phyloP scores from a whole-genome alignment of 1,139 yeast genomes.

The Suhomyces maxii region DNA sequence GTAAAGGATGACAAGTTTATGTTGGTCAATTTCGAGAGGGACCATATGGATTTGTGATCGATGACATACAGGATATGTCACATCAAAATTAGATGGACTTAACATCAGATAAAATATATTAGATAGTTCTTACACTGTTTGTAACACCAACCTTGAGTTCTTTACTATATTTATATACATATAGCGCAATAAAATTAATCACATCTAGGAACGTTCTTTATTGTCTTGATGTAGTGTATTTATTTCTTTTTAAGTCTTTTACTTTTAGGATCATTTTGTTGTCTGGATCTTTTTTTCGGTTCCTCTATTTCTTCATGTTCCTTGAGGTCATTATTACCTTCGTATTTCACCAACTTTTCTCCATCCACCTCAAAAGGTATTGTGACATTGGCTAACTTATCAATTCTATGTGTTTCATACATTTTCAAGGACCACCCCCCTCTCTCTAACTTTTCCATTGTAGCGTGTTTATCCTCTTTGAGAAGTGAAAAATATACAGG shows the following conservation, averaged over 20 bases:
- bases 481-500: constrained; percentile 25
- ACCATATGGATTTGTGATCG: constrained; percentile 30
- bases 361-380: constrained; percentile 20
- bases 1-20: constrained; percentile 37
- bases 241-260: constrained; percentile 3
- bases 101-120: too few relatives aligned
- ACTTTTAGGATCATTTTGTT: background rate
- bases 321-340: constrained; percentile 1
- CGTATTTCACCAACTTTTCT: constrained; percentile 1
- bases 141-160: too few relatives aligned
- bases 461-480: constrained; percentile 7
- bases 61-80: background rate
- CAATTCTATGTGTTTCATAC: constrained; percentile 26
- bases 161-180: too few relatives aligned
- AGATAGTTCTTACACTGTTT: too few relatives aligned
- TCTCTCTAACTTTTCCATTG: constrained; percentile 27
- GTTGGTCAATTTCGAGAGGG: constrained; percentile 42
- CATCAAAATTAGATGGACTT: too few relatives aligned
- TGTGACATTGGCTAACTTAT: constrained; percentile 26
- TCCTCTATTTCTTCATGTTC: constrained; percentile 1
- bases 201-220: too few relatives aligned
- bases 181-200: too few relatives aligned
- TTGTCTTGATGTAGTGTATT: background rate
- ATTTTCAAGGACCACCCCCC: constrained; percentile 44
- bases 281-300: background rate